Evolutionary conservation across 441 rosid genomes (phyloP).

Genomic region (Omphalea diandra): DNA sequence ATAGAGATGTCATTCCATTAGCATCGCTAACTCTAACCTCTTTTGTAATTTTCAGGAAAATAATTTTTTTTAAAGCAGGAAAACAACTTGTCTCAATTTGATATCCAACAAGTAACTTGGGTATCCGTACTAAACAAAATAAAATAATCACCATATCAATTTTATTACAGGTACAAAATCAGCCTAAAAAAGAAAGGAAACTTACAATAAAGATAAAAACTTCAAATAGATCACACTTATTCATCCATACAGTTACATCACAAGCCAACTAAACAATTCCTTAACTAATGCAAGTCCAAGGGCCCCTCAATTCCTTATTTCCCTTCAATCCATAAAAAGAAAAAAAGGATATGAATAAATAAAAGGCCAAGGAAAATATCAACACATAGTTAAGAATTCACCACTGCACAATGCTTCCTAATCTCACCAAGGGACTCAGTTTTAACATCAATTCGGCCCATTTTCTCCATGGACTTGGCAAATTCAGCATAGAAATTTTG

Average conservation of each 20-base stretch:
- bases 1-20: too few species aligned
- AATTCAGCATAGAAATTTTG: slow-evolving; percentile 51
- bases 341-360: too few species aligned
- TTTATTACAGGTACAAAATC: too few species aligned
- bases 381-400: slow-evolving; percentile 27
- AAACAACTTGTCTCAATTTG: too few species aligned
- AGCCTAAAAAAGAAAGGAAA: too few species aligned
- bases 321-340: background rate
- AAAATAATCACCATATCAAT: too few species aligned
- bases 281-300: background rate
- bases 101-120: too few species aligned
- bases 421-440: slow-evolving; percentile 64
- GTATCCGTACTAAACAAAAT: too few species aligned
- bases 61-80: too few species aligned
- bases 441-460: slow-evolving; percentile 59
- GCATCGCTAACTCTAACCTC: too few species aligned
- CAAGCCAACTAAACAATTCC: background rate
- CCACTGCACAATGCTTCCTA: slow-evolving; percentile 63
- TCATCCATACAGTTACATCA: too few species aligned
- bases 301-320: background rate
- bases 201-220: background rate
- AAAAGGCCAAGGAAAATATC: background rate
- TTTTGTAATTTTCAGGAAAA: too few species aligned
- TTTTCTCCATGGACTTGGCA: slow-evolving; percentile 74
- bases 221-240: background rate